Conservation (phyloP, 441 rosid genomes). For the Macaranga tanarius region DNA sequence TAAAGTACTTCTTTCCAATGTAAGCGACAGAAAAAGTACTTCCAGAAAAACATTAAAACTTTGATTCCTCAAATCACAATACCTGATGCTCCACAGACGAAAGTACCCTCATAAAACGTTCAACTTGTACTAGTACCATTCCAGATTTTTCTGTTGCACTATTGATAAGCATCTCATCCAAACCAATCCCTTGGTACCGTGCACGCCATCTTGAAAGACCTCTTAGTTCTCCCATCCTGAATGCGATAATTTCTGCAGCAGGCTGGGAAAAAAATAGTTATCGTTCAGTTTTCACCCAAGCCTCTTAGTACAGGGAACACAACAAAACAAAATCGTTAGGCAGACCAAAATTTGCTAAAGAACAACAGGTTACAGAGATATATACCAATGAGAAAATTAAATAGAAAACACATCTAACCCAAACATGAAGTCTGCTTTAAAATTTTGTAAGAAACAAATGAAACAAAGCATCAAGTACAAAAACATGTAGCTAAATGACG, state of each 20-base stretch:
- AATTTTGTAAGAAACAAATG: neutral
- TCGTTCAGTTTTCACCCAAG: slow-evolving; percentile 36
- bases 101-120: slow-evolving; percentile 78
- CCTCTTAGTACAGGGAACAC: slow-evolving; percentile 25
- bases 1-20: too few relatives aligned
- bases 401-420: neutral
- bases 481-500: neutral
- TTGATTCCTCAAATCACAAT: slow-evolving; percentile 27
- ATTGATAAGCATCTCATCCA: slow-evolving; percentile 70
- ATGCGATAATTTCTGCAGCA: slow-evolving; percentile 92
- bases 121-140: slow-evolving; percentile 77
- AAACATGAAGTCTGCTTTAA: neutral
- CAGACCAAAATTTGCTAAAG: neutral
- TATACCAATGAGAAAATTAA: neutral
- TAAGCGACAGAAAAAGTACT: too few relatives aligned
- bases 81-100: slow-evolving; percentile 92
- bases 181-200: slow-evolving; percentile 73
- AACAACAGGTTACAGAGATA: slow-evolving; percentile 14
- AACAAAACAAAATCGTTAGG: slow-evolving; percentile 20
- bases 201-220: slow-evolving; percentile 97
- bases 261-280: slow-evolving; percentile 61
- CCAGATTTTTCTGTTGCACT: slow-evolving; percentile 78
- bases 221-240: slow-evolving; percentile 92
- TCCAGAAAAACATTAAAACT: neutral
- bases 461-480: neutral